phyloP scores from a whole-genome alignment of 352 stramenopile species.

The Pythium rishiriense region DNA sequence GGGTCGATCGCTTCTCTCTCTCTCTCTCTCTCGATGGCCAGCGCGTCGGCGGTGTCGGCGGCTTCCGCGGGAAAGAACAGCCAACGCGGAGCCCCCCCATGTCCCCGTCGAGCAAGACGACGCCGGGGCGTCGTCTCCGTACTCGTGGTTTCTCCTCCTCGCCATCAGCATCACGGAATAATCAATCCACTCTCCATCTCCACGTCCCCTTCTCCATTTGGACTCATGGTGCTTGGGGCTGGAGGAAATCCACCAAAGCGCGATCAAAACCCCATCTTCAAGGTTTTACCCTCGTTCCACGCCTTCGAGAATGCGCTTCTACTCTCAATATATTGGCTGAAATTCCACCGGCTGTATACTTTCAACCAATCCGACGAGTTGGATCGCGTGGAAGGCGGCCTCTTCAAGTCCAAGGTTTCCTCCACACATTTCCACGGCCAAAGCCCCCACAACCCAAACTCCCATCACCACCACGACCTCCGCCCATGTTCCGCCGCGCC shows the following conservation, averaged over 20 bases:
- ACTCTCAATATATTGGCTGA: slow-evolving; percentile 8
- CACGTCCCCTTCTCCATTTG: no score
- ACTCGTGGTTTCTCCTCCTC: no score
- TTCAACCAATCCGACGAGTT: slow-evolving; percentile 14
- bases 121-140: no score
- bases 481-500: slow-evolving; percentile 25
- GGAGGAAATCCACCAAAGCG: no score
- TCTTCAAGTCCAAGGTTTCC: slow-evolving; percentile 16
- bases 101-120: slow-evolving; percentile 14
- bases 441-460: slow-evolving; percentile 14
- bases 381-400: slow-evolving; percentile 22
- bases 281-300: slow-evolving; percentile 5
- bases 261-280: slow-evolving; percentile 1
- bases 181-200: no score
- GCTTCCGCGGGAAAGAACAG: no score
- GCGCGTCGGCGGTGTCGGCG: not conserved
- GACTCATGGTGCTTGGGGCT: no score
- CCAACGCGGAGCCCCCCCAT: no score
- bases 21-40: slow-evolving; percentile 17
- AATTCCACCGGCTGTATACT: not conserved
- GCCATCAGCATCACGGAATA: no score
- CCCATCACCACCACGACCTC: not conserved
- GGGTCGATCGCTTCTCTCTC: not conserved
- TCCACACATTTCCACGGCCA: slow-evolving; percentile 11
- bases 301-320: slow-evolving; percentile 24